Percentiles rank a stretch among this genome's conserved stretches.
These are phyloP conservation scores for Vanrija sp. DNA, from an alignment of 1,284 basidiomycete genomes.

Conservation along the genomic window DNA sequence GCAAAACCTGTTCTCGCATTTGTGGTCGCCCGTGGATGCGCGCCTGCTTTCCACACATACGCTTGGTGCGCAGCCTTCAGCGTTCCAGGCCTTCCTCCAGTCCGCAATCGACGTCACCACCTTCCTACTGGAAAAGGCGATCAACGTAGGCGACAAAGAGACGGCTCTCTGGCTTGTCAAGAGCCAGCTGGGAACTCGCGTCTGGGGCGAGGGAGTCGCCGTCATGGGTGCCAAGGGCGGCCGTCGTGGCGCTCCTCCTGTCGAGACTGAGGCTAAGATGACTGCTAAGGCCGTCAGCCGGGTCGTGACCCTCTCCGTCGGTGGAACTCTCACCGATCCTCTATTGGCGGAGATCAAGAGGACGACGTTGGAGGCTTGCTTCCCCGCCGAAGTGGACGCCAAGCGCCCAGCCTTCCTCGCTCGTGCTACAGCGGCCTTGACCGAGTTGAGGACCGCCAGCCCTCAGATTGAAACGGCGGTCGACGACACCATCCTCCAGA, in stretches of 20 bases:
- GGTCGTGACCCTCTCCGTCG: conserved; percentile 27
- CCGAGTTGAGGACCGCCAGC: conserved; percentile 2
- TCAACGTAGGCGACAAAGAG: conserved; percentile 16
- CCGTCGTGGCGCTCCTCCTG: conserved; percentile 11
- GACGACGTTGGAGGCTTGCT: conserved; percentile 61
- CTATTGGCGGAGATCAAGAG: conserved; percentile 59
- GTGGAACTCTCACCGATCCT: conserved; percentile 68
- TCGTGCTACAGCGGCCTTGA: conserved; percentile 11
- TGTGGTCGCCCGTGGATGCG: conserved; percentile 45
- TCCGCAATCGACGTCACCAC: conserved; percentile 30
- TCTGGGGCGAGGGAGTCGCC: conserved; percentile 42
- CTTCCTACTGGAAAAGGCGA: conserved; percentile 25
- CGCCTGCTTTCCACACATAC: conserved; percentile 41
- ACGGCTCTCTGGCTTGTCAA: conserved; percentile 31
- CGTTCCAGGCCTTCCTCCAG: conserved; percentile 41
- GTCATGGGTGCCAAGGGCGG: conserved; percentile 36
- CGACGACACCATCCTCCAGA: conserved; percentile 14
- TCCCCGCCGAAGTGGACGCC: conserved; percentile 6
- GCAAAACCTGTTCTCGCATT: conserved; percentile 39
- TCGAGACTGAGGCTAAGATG: conserved; percentile 33
- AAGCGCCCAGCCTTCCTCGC: conserved; percentile 13
- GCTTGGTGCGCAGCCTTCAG: conserved; percentile 33
- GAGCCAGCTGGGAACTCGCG: conserved; percentile 30
- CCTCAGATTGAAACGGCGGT: not conserved
- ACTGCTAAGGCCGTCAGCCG: conserved; percentile 27